A percentile compares a stretch with the other conserved stretches of the same genome.
Evolutionary conservation across 805 yeast genomes (phyloP).

Genomic region (Cyberlindnera bimundalis): DNA sequence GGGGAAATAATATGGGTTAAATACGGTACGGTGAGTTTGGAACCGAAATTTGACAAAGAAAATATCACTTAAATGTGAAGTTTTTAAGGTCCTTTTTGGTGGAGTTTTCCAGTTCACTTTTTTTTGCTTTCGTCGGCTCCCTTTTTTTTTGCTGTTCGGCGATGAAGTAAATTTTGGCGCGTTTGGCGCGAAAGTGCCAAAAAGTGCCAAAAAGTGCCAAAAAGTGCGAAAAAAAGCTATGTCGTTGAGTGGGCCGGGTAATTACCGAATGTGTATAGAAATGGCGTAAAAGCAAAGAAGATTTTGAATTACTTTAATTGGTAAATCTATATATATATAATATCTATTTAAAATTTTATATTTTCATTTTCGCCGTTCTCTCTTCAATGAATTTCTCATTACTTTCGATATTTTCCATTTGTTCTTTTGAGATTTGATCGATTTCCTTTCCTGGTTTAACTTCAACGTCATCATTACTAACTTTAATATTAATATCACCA

Average conservation of each 20-base stretch:
- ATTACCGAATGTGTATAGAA: neutral
- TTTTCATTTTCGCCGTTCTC: slow-evolving; percentile 22
- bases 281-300: too few relatives aligned
- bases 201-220: neutral
- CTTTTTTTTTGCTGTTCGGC: too few relatives aligned
- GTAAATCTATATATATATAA: neutral
- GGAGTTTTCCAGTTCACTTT: too few relatives aligned
- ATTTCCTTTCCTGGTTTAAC: slow-evolving; percentile 50
- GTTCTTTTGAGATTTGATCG: slow-evolving; percentile 45
- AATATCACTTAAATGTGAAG: too few relatives aligned
- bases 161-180: too few relatives aligned
- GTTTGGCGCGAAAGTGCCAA: too few relatives aligned
- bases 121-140: neutral
- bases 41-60: too few relatives aligned
- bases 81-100: too few relatives aligned
- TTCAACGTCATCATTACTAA: slow-evolving; percentile 32
- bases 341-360: neutral
- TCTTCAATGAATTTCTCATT: slow-evolving; percentile 30
- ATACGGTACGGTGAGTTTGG: too few relatives aligned
- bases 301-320: too few relatives aligned
- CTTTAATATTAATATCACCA: slow-evolving; percentile 33
- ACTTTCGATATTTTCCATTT: slow-evolving; percentile 37
- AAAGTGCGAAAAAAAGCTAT: neutral
- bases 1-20: too few relatives aligned
- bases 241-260: slow-evolving; percentile 1